Base-by-base conservation (phyloP, 1,139 yeast species). In the Kodamaea suecica region DNA sequence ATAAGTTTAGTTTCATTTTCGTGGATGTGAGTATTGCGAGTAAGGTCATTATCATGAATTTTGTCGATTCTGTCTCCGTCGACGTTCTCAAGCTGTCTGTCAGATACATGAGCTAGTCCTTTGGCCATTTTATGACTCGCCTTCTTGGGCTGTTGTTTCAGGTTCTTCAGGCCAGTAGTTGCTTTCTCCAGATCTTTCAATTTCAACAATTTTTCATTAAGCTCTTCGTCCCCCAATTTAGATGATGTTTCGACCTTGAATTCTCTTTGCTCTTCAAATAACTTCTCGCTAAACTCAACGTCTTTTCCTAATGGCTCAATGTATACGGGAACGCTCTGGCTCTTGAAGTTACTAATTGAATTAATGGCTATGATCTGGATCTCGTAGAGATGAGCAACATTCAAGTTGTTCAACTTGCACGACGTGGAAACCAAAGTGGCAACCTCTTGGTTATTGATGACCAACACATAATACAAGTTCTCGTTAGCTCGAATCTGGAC, bases 301-400 rank as follows among this genome's bases (percentile, higher is more conserved):
- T 17, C 26, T n/a, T n/a, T n/a, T 23, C 30, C 16, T 25, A 16
- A 12, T n/a, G 41, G 38, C 19, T 38, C 38, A 27, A 61, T 49
- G 37, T 41, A 65, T 1, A 67, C 62, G 0, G 71, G 57, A 11
- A 50, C 45, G 11, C 67, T 59, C 40, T 62, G 63, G 2, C 70
- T 59, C 23, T 65, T 47, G 46, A 64, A 70, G 38, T 63, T 61
- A 36, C 64, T 63, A 23, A 57, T 36, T 19, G 63, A 52, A 40
- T 70, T 68, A 24, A 66, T 57, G 5, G 73, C 73, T 12, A 66
- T 50, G 23, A 70, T 57, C 37, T 65, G 69, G 25, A 70, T 48
- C 40, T 60, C 63, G 45, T 69, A 68, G 14, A 63, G 29, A 20
- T 56, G 56, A 27, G 53, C 48, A 4, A 55, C 51, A 4, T 44